Evolutionary conservation across 495 filamentous ascomycete genomes (phyloP).

Genomic region (Hyaloscypha finlandica): DNA sequence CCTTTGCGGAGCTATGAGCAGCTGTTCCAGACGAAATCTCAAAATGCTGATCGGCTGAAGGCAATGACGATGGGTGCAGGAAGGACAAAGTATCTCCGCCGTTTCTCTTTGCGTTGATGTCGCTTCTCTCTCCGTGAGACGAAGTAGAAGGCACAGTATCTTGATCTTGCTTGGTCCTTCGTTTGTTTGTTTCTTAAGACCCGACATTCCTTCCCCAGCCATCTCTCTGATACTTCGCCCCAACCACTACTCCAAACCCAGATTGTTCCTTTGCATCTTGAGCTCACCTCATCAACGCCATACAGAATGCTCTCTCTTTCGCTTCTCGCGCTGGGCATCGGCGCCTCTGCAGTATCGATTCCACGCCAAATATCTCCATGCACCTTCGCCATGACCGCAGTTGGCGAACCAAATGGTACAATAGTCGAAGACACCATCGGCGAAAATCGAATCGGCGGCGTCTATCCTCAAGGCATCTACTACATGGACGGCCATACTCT

Average conservation of each 20-base stretch:
- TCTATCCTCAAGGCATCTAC: slow-evolving; percentile 23
- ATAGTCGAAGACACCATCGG: slow-evolving; percentile 23
- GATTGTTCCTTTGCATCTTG: neutral
- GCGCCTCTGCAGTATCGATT: slow-evolving; percentile 12
- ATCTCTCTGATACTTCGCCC: neutral
- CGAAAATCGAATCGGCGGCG: slow-evolving; percentile 24
- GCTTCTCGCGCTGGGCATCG: slow-evolving; percentile 6
- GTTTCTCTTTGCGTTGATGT: neutral
- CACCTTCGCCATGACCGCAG: slow-evolving; percentile 27
- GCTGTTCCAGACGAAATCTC: neutral
- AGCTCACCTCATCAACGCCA: neutral
- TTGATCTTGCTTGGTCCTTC: neutral
- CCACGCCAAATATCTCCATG: slow-evolving; percentile 24
- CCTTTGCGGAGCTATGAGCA: neutral
- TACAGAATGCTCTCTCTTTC: slow-evolving; percentile 16
- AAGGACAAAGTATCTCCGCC: neutral
- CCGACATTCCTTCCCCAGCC: slow-evolving; percentile 2
- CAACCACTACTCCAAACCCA: neutral
- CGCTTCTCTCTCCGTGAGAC: neutral
- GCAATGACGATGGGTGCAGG: slow-evolving; percentile 2
- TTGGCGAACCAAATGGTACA: slow-evolving; percentile 23
- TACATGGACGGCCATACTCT: slow-evolving; percentile 13
- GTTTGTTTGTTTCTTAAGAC: neutral
- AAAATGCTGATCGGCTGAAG: neutral
- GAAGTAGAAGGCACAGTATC: neutral